phyloP scores from a whole-genome alignment of 441 rosid species.

The Euphorbia schlechtendalii region DNA sequence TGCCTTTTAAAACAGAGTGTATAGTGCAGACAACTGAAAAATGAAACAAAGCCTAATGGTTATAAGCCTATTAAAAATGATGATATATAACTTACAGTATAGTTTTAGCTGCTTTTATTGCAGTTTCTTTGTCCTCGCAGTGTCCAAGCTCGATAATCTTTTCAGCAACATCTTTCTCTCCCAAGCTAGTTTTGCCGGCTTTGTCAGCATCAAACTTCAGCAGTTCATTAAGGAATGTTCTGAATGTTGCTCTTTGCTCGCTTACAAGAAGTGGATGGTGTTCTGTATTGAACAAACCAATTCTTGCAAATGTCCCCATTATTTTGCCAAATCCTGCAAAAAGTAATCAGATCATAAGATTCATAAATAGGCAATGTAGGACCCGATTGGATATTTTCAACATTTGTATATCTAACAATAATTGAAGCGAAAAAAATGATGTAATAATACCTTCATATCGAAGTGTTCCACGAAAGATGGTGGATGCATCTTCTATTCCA shows the following conservation, averaged over 20 bases:
- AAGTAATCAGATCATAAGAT: slow-evolving; percentile 11
- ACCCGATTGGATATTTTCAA: neutral
- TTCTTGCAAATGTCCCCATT: slow-evolving; percentile 67
- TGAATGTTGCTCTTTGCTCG: slow-evolving; percentile 41
- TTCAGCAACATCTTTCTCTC: slow-evolving; percentile 55
- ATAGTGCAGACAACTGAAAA: neutral
- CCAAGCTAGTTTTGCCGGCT: slow-evolving; percentile 21
- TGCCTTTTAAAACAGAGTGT: too few relatives aligned
- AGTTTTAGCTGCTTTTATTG: slow-evolving; percentile 62
- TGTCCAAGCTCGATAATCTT: slow-evolving; percentile 55
- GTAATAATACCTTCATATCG: slow-evolving; percentile 69
- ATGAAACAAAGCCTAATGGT: neutral
- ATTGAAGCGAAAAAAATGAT: slow-evolving; percentile 2
- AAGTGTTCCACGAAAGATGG: slow-evolving; percentile 86
- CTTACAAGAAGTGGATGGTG: slow-evolving; percentile 38
- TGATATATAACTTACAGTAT: slow-evolving; percentile 39
- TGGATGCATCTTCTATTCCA: slow-evolving; percentile 68
- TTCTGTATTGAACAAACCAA: slow-evolving; percentile 51
- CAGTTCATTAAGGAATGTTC: slow-evolving; percentile 47
- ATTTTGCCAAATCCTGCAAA: slow-evolving; percentile 63
- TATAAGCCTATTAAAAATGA: neutral
- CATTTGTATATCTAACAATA: neutral
- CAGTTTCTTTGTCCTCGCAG: slow-evolving; percentile 49
- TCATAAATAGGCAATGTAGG: neutral
- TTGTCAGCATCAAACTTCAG: slow-evolving; percentile 32